Base-by-base conservation (phyloP, 768 basidiomycete genomes). In the Gautieria morchelliformis region DNA sequence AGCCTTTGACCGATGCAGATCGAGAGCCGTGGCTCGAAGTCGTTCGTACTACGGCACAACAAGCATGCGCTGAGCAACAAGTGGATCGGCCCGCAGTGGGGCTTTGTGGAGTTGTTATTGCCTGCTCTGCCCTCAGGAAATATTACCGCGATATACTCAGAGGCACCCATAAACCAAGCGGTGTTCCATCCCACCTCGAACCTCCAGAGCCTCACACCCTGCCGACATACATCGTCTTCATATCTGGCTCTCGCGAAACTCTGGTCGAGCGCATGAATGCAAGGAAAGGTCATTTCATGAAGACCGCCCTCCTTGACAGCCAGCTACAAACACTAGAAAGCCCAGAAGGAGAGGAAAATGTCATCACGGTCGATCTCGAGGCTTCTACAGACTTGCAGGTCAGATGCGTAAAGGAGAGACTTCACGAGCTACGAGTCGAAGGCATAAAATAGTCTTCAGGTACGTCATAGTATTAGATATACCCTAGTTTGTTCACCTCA, bases 101-200 rank as follows among this genome's bases (percentile, higher is more conserved):
- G 41, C 12, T 51, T 59, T 60, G 60, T 10, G 89, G 88, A 1
- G 79, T 89, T n/a, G 81, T 97, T 42, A 79, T 93, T 40, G 88
- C 85, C 39, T 94, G 92, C 70, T 95, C 92, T 20, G 82, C 93
- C 60, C 71, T 97, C 67, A 93, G 87, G 71, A 76, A 66, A 63
- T 75, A 75, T 60, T 97, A 97, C 68, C 84, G 95, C 5, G 84
- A 88, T 59, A 78, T 93, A 48, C 70, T 97, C 58, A 78, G 94
- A 9, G 93, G 89, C 11, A 70, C 62, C 46, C 40, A 60, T 37
- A 56, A 65, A 40, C 61, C 59, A 27, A 41, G 54, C 20, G 50
- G 56, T 32, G 60, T 66, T 59, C 66, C 65, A 35, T 61, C 60
- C 20, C 64, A 66, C 48, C 61, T 64, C 30, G 63, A 59, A 42